Evolutionary conservation across 805 yeast genomes (phyloP), one percentile per base, ranked within the genome.

Genomic region (Hanseniaspora thailandica): DNA sequence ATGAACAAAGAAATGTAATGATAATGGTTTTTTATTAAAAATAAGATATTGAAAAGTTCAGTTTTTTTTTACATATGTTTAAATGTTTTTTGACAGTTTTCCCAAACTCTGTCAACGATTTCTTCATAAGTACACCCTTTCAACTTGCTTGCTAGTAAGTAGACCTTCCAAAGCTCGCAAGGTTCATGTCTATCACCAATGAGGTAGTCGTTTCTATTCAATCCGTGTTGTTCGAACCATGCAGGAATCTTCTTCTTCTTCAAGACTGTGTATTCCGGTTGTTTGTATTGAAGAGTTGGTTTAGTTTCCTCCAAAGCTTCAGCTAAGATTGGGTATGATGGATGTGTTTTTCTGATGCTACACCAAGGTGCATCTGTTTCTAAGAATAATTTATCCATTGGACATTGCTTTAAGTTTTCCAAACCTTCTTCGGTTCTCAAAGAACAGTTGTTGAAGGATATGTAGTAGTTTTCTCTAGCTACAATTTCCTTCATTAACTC

Each of bases 331-430:
- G 89, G 89, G 36, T 82, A 61, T 44, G 73, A 64, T 33, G 75
- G 76, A 59, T 78, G 77, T 43, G 93, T 75, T 58, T 78, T 84
- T 55, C 94, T 74, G 45, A 93, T 78, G 63, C 89, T 97, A 70
- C 99, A 93, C 98, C 98, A 93, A 1, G 99, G 98, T 3, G 97
- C 88, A 68, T 93, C 98, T 0, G 97, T 90, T 64, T 93, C 99
- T 9, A 93, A 76, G 74, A 90, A 67, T 41, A 93, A 65, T 60
- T 73, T 76, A 4, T 80, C 78, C 8, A 80, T 61, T 0, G 97
- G 97, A n/a, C 93, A 76, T 57, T 84, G 88, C 54, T 77, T 78
- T 2, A 47, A 20, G n/a, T 47, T 53, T 22, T 47, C 40, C 8
- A 47, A 9, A 28, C 52, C 50, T 12, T 41, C 47, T 31, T 46